Conservation (phyloP, 192 early-diverging fungal genomes). For the Coemansia aciculifera region DNA sequence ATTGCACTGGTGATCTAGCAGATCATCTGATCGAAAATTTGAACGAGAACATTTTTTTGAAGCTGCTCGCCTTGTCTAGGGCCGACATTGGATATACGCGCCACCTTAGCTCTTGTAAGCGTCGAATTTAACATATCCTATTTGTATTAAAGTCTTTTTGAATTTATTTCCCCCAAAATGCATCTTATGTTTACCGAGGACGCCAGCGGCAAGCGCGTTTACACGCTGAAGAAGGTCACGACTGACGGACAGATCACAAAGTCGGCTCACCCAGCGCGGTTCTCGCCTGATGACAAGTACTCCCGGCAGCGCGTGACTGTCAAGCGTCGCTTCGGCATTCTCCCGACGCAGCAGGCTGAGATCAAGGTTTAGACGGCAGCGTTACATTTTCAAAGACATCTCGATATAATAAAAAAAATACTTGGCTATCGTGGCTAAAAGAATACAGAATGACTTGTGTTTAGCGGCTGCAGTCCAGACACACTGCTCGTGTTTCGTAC, state of each 20-base stretch:
- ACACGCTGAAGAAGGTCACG: conserved; percentile 95
- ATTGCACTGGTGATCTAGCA: background rate
- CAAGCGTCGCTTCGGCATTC: conserved; percentile 90
- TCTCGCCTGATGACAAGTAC: conserved; percentile 99
- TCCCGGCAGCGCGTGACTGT: conserved; percentile 95
- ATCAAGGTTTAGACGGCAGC: conserved; percentile 30
- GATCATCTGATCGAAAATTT: conserved; percentile 11
- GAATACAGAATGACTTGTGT: background rate
- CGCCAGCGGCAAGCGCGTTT: conserved; percentile 82
- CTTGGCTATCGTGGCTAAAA: background rate
- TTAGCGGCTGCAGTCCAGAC: conserved; percentile 45
- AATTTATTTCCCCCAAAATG: conserved; percentile 57
- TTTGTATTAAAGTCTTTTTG: background rate
- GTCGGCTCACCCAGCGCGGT: conserved; percentile 98
- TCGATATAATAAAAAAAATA: background rate
- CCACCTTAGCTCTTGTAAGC: background rate
- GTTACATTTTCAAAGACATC: background rate
- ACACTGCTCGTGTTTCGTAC: conserved; percentile 45
- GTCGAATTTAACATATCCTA: background rate
- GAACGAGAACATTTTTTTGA: conserved; percentile 3
- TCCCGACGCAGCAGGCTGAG: conserved; percentile 68
- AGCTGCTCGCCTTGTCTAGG: background rate
- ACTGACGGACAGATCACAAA: conserved; percentile 80
- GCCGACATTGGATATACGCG: background rate
- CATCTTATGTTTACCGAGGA: conserved; percentile 91